Evolutionary conservation across 768 basidiomycete genomes (phyloP).

Genomic region (Mycena albidolilacea): DNA sequence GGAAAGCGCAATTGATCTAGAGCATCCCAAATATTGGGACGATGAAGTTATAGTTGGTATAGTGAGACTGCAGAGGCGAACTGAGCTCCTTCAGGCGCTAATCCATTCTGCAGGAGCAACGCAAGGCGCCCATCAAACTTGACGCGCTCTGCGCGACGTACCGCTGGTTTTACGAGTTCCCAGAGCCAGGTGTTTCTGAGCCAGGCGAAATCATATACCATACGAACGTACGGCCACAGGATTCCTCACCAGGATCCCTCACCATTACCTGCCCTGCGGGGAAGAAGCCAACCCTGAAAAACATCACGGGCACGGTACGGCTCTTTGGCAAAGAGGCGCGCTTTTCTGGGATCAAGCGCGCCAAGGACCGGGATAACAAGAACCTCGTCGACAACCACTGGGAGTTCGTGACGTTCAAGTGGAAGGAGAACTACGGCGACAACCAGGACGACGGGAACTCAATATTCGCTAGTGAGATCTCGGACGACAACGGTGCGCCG

Average conservation of each 20-base stretch:
- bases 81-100: background rate
- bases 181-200: constrained; percentile 31
- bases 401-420: constrained; percentile 36
- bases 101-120: constrained; percentile 33
- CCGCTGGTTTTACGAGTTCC: constrained; percentile 38
- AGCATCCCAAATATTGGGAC: constrained; percentile 36
- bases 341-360: constrained; percentile 36
- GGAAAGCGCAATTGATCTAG: constrained; percentile 30
- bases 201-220: constrained; percentile 20
- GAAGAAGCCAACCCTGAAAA: constrained; percentile 36
- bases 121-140: constrained; percentile 29
- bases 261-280: constrained; percentile 36
- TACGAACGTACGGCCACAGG: background rate
- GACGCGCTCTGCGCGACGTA: constrained; percentile 35
- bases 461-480: constrained; percentile 32
- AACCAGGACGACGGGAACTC: constrained; percentile 33
- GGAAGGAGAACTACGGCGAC: constrained; percentile 36
- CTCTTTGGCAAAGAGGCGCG: constrained; percentile 38
- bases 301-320: constrained; percentile 34
- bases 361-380: constrained; percentile 31
- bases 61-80: constrained; percentile 13
- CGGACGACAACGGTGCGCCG: constrained; percentile 33
- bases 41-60: constrained; percentile 39
- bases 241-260: constrained; percentile 28
- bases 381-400: constrained; percentile 34